phyloP scores from a whole-genome alignment of 805 yeast genomes.

The Ogataea trehalophila region DNA sequence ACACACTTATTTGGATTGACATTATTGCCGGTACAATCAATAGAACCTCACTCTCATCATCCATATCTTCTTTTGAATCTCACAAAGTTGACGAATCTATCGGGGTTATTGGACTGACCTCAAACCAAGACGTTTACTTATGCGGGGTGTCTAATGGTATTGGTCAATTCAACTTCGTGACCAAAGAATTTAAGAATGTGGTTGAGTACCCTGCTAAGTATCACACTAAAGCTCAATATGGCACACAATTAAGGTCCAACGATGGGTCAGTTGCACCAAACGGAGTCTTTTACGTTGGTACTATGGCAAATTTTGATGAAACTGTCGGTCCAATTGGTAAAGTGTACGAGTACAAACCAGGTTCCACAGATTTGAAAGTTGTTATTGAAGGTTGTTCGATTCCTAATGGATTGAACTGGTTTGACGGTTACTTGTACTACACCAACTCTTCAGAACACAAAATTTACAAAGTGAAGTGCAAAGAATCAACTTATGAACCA shows the following conservation, averaged over 20 bases:
- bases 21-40: slow-evolving; percentile 38
- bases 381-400: slow-evolving; percentile 41
- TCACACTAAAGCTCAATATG: slow-evolving; percentile 23
- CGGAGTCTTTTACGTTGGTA: slow-evolving; percentile 77
- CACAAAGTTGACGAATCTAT: slow-evolving; percentile 38
- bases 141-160: slow-evolving; percentile 67
- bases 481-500: slow-evolving; percentile 26
- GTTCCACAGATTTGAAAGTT: slow-evolving; percentile 22
- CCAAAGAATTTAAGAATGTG: slow-evolving; percentile 33
- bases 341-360: slow-evolving; percentile 37
- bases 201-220: slow-evolving; percentile 38
- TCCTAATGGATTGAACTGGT: slow-evolving; percentile 73
- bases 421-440: slow-evolving; percentile 40
- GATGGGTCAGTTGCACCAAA: slow-evolving; percentile 78
- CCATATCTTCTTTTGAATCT: slow-evolving; percentile 30
- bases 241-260: slow-evolving; percentile 53
- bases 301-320: slow-evolving; percentile 47
- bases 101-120: slow-evolving; percentile 72
- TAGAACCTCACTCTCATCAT: slow-evolving; percentile 25
- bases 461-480: slow-evolving; percentile 44
- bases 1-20: slow-evolving; percentile 48
- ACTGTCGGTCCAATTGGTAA: slow-evolving; percentile 48
- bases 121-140: slow-evolving; percentile 46
- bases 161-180: slow-evolving; percentile 45
- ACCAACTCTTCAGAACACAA: slow-evolving; percentile 47